These are phyloP conservation scores for Parastagonospora avenae DNA, from an alignment of 2,329 filamentous ascomycete species.

Conservation along the genomic window DNA sequence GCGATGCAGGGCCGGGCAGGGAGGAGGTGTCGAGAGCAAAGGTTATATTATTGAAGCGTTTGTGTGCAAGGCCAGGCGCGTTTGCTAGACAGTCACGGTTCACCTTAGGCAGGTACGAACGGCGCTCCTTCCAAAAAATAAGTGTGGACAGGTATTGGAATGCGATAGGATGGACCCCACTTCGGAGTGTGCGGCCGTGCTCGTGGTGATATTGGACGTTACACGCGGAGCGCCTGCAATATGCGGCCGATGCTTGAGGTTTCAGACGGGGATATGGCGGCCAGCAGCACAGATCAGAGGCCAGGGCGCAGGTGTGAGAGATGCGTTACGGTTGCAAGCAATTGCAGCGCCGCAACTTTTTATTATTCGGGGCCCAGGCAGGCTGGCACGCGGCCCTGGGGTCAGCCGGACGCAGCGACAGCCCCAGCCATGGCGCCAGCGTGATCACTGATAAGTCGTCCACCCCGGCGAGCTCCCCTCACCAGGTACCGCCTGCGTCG, in stretches of 20 bases:
- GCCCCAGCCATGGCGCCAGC: slow-evolving; percentile 18
- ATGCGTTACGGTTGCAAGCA: slow-evolving; percentile 11
- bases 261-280: slow-evolving; percentile 8
- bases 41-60: slow-evolving; percentile 8
- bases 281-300: slow-evolving; percentile 2
- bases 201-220: slow-evolving; percentile 20
- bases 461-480: slow-evolving; percentile 16
- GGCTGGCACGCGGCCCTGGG: slow-evolving; percentile 28
- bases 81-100: slow-evolving; percentile 6
- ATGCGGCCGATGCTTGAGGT: slow-evolving; percentile 16
- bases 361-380: slow-evolving; percentile 11
- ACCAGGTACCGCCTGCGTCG: slow-evolving; percentile 17
- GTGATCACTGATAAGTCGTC: slow-evolving; percentile 25
- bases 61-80: slow-evolving; percentile 13
- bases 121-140: slow-evolving; percentile 18
- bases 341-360: slow-evolving; percentile 22
- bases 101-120: slow-evolving; percentile 6
- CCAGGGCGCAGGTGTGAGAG: slow-evolving; percentile 3
- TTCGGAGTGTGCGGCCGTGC: slow-evolving; percentile 17
- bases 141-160: slow-evolving; percentile 33
- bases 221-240: slow-evolving; percentile 15
- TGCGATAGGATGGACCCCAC: slow-evolving; percentile 28
- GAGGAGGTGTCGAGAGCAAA: not conserved
- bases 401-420: slow-evolving; percentile 23
- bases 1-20: slow-evolving; percentile 21